Percentiles rank a stretch among this genome's conserved stretches.
These are phyloP conservation scores for Samsoniella hepiali DNA, from an alignment of 2,329 filamentous ascomycete genomes.

Conservation along the genomic window DNA sequence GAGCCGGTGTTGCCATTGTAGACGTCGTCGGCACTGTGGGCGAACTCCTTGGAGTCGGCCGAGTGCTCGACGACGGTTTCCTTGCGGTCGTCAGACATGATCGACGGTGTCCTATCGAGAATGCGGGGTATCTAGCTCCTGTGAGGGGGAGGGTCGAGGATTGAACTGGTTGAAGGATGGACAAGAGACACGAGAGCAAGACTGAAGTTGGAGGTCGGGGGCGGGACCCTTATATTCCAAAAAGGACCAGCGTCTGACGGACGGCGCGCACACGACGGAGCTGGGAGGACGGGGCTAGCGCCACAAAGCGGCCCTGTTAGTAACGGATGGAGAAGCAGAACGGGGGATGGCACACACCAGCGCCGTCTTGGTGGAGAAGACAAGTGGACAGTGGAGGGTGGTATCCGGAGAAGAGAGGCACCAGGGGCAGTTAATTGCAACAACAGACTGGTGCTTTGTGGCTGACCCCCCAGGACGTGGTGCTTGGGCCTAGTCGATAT, in stretches of 20 bases:
- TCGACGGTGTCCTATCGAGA: slow-evolving; percentile 10
- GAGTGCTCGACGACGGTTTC: slow-evolving; percentile 14
- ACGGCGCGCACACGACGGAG: slow-evolving; percentile 13
- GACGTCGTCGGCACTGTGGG: not conserved
- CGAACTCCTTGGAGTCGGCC: slow-evolving; percentile 15
- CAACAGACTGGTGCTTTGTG: slow-evolving; percentile 16
- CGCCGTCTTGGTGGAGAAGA: slow-evolving; percentile 7
- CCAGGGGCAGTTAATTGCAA: slow-evolving; percentile 15
- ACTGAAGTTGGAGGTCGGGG: slow-evolving; percentile 8
- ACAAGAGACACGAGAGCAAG: slow-evolving; percentile 7
- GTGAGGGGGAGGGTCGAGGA: slow-evolving; percentile 7
- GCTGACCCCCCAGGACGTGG: not conserved
- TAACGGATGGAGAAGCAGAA: slow-evolving; percentile 11
- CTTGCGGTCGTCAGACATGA: slow-evolving; percentile 18
- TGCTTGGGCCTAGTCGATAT: slow-evolving; percentile 3
- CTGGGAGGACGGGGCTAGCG: slow-evolving; percentile 12
- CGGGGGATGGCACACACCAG: slow-evolving; percentile 16
- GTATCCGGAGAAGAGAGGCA: slow-evolving; percentile 18
- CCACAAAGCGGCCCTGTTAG: slow-evolving; percentile 14
- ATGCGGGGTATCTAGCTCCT: slow-evolving; percentile 16
- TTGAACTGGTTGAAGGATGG: slow-evolving; percentile 2
- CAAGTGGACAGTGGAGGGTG: slow-evolving; percentile 19
- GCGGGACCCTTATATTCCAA: slow-evolving; percentile 17
- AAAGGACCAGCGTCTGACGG: slow-evolving; percentile 6
- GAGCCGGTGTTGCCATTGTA: slow-evolving; percentile 5